Base-by-base conservation (phyloP, 2,329 filamentous ascomycete genomes). In the Penicillium rolfsii region DNA sequence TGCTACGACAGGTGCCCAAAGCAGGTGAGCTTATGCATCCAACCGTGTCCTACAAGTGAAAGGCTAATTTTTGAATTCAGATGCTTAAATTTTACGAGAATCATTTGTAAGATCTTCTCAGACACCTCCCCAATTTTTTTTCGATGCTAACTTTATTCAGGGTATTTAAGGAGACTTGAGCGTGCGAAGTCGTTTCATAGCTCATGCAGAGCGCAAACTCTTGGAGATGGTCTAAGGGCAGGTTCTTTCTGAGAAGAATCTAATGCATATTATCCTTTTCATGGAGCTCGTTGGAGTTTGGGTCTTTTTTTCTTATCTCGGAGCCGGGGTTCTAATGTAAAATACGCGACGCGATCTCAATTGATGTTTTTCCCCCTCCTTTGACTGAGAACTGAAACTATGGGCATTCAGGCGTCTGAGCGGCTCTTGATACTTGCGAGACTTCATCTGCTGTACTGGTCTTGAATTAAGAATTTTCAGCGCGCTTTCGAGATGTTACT, bases 31-130 rank as follows among this genome's bases (percentile, higher is more conserved):
- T 61, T 56, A 30, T 8, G 4, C n/a, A 11, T 11, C 6, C 5
- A 11, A 46, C 14, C 26, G 2, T 26, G n/a, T 11, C 22, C 12
- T 12, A 16, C 8, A 33, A 30, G 16, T 12, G 22, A 14, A 41
- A 26, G 22, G 16, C 30, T 58, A 33, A 43, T 46, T 30, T 1
- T 14, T 46, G 8, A 14, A 48, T 16, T 9, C 56, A 80, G 74
- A 82, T 83, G 80, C 75, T 82, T 11, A 70, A 76, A 59, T 83
- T 82, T 57, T 83, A 82, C 60, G 80, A 83, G 67, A 68, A 72
- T 41, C 80, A 83, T 67, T 70, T 83, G 78, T 81, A 73, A 74
- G 77, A 70, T 38, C 30, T 28, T 50, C 41, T 5, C 16, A 50
- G 28, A 12, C 3, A 12, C n/a, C 4, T 22, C 1, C 28, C 33